Percentiles rank a stretch among this genome's conserved stretches.
These are phyloP conservation scores for Nephromyces sp. DNA, from an alignment of 169 alveolate genomes.

Conservation along the genomic window DNA sequence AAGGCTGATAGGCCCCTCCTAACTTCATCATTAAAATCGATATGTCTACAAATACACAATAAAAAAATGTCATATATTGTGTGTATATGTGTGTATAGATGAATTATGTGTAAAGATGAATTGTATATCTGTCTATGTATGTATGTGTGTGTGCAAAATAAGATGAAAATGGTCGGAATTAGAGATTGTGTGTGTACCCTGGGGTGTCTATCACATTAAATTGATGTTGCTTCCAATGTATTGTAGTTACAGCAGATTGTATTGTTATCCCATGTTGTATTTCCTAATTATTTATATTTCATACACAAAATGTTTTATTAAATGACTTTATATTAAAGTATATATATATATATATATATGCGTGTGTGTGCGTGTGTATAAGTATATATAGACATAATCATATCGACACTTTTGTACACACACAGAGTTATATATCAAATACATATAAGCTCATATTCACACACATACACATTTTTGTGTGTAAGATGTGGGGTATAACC, in stretches of 20 bases:
- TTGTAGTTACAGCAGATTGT: conserved; percentile 88
- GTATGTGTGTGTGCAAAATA: background rate
- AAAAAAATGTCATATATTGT: too few species aligned
- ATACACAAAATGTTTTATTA: background rate
- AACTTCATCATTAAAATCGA: conserved; percentile 41
- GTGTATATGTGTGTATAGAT: too few species aligned
- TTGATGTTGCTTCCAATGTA: conserved; percentile 71
- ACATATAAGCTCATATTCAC: background rate
- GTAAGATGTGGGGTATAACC: background rate
- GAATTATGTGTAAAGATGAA: background rate
- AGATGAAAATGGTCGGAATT: too few species aligned
- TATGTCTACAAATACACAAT: conserved; percentile 19
- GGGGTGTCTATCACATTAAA: conserved; percentile 24
- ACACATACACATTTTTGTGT: background rate
- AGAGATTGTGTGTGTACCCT: too few species aligned
- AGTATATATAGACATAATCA: background rate
- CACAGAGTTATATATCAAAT: background rate
- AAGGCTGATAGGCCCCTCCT: conserved; percentile 83
- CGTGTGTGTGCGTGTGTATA: too few species aligned
- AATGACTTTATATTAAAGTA: background rate
- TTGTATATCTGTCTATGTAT: background rate
- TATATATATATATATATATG: too few species aligned
- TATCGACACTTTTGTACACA: background rate
- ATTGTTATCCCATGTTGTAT: conserved; percentile 92
- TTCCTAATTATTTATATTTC: conserved; percentile 44